Base-by-base conservation (phyloP, 352 stramenopile genomes). In the Phytophthora nicotianae region DNA sequence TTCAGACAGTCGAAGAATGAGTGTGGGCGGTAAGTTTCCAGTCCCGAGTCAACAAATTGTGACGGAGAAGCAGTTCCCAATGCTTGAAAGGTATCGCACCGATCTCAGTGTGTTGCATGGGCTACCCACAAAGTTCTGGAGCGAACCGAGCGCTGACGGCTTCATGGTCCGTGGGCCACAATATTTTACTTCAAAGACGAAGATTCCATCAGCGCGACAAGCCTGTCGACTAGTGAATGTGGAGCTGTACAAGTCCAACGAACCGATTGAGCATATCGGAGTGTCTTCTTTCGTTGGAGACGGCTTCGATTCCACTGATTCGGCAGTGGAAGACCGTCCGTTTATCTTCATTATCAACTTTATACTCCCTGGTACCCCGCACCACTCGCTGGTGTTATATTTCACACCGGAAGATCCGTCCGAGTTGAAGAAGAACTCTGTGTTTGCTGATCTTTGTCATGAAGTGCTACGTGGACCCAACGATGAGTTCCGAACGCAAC, bases 271-370 rank as follows among this genome's bases (percentile, higher is more conserved):
- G 9, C 67, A 89, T 41, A 80, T 95, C 26, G 86, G 83, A 4
- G 58, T 91, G 23, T 83, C 84, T n/a, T 89, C 81, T 10, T 88
- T 93, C 46, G 75, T 79, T 10, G 71, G 62, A 5, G 60, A 75
- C 32, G 70, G 63, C 29, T 79, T 85, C 35, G 68, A 78, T 37
- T 37, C 45, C 14, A 47, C 49, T 8, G 43, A 60, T 13, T 14
- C n/a, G 20, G 49, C 21, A 41, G 41, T 35, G 29, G 70, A 74
- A 21, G 75, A 89, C 10, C 54, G 58, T 2, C 70, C 75, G 4
- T 86, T 88, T 17, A 52, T 91, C 55, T 86, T 92, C 24, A 81
- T 95, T 48, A 85, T 95, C 50, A 92, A 95, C 57, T 90, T 95
- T 32, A 85, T 91, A 75, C 68, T 95, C 0, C 85, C 85, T 19